These are phyloP conservation scores for Cicer judaicum DNA, from an alignment of 306 rosid genomes.

Conservation along the genomic window DNA sequence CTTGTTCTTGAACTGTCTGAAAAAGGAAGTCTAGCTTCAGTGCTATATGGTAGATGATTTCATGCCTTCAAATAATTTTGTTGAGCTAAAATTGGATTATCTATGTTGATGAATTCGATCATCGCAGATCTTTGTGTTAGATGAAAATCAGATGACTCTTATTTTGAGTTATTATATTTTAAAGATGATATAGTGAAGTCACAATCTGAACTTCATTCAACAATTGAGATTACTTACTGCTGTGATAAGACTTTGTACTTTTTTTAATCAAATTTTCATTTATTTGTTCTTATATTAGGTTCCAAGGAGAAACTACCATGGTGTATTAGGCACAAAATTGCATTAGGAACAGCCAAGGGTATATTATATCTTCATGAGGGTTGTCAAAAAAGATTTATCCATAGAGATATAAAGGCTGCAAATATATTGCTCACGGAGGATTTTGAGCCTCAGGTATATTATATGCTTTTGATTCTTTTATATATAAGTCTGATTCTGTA, in stretches of 20 bases:
- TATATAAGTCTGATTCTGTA: slow-evolving; percentile 22
- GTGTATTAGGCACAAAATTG: slow-evolving; percentile 82
- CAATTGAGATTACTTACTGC: background rate
- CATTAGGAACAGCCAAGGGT: slow-evolving; percentile 81
- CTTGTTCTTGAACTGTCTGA: slow-evolving; percentile 84
- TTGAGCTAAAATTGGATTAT: background rate
- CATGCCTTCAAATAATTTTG: background rate
- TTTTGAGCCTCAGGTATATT: slow-evolving; percentile 78
- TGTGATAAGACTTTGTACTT: background rate
- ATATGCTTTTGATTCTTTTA: slow-evolving; percentile 30
- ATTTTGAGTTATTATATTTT: background rate
- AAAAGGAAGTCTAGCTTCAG: slow-evolving; percentile 89
- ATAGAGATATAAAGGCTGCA: slow-evolving; percentile 97
- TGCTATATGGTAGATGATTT: slow-evolving; percentile 68
- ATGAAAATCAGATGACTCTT: background rate
- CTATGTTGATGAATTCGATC: background rate
- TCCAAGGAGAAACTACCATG: slow-evolving; percentile 76
- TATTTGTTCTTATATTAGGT: slow-evolving; percentile 48
- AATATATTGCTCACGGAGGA: slow-evolving; percentile 86
- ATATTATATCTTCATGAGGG: slow-evolving; percentile 88
- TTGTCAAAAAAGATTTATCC: slow-evolving; percentile 92
- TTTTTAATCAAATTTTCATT: slow-evolving; percentile 3
- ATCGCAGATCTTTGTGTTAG: background rate
- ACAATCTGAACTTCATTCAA: background rate
- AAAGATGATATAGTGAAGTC: background rate